Base-by-base conservation (phyloP, 2,329 filamentous ascomycete species). In the Cladosporium sp. region DNA sequence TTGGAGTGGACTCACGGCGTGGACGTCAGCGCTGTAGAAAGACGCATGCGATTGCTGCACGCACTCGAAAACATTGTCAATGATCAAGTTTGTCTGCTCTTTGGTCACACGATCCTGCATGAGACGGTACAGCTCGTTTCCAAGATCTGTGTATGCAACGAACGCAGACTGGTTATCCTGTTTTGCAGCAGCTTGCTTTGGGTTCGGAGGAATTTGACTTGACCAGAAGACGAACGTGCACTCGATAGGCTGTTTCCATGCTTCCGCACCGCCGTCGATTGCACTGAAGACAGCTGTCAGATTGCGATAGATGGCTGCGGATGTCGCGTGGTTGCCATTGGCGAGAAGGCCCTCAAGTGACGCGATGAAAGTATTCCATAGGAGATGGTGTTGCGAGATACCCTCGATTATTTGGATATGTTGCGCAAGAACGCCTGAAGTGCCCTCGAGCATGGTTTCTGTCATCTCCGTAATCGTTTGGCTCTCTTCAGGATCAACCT, bases 121-220 rank as follows among this genome's bases (percentile, higher is more conserved):
- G 4, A 96, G 78, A 1, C 82, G 80, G 62, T 96, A 95, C 1
- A 97, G 77, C 59, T 93, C 85, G 50, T 83, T 76, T 36, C 93
- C 80, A 1, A 86, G 79, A 18, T 84, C 79, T 1, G 93, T 80
- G 70, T 96, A 96, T n/a, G 90, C 87, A 24, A 88, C 73, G n/a
- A 92, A 79, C 9, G 88, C 90, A 51, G 85, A 84, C 64, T 96
- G 89, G 58, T 93, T 95, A 13, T 51, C 48, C 18, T 56, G 53
- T 13, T 54, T 53, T 15, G 19, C 47, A 2, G 39, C 41, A 7
- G 38, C 20, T 20, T 58, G 54, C 22, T 55, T 43, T 1, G 53
- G 47, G 20, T 45, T 45, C 7, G 57, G 54, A 3, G 66, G 66
- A 4, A 62, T 52, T 6, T 58, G 32, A 17, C 62, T 64, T 2